A percentile compares a stretch with the other conserved stretches of the same genome.
Conservation (phyloP, 805 yeast species). For the Lipomyces lipofer region DNA sequence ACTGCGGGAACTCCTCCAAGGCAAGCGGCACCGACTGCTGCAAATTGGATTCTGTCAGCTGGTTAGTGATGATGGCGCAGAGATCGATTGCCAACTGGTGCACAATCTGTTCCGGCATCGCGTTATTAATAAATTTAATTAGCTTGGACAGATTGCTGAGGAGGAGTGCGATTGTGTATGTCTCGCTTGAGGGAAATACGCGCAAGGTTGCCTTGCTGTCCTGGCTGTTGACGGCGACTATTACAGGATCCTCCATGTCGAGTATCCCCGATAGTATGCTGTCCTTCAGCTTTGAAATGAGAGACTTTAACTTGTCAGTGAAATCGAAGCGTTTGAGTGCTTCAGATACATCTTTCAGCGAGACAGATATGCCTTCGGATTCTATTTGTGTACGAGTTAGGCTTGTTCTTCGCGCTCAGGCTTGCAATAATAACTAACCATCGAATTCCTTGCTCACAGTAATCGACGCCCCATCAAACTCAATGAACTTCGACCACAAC, state of each 20-base stretch:
- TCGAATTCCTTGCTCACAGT: too few relatives aligned
- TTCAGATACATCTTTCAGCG: slow-evolving; percentile 15
- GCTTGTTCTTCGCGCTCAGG: not conserved
- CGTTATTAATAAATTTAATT: slow-evolving; percentile 9
- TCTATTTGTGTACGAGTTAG: not conserved
- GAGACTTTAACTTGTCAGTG: slow-evolving; percentile 18
- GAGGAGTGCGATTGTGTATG: not conserved
- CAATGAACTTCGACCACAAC: slow-evolving; percentile 16
- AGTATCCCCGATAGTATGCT: slow-evolving; percentile 6
- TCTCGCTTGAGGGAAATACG: not conserved
- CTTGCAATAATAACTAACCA: not conserved
- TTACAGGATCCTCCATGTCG: not conserved
- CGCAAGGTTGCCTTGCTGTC: slow-evolving; percentile 1
- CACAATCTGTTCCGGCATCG: slow-evolving; percentile 16
- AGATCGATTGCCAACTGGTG: slow-evolving; percentile 17
- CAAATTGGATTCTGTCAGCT: slow-evolving; percentile 16
- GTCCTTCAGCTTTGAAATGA: slow-evolving; percentile 8
- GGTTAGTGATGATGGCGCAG: slow-evolving; percentile 9
- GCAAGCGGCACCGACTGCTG: slow-evolving; percentile 17
- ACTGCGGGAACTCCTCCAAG: slow-evolving; percentile 2
- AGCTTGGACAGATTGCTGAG: slow-evolving; percentile 9
- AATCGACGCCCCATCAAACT: too few relatives aligned
- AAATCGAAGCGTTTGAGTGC: slow-evolving; percentile 21
- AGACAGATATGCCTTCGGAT: not conserved
- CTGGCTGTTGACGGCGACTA: not conserved